Evolutionary conservation across 225 moss, liverwort and hornwort genomes (phyloP).

Genomic region (Ulota crispa): DNA sequence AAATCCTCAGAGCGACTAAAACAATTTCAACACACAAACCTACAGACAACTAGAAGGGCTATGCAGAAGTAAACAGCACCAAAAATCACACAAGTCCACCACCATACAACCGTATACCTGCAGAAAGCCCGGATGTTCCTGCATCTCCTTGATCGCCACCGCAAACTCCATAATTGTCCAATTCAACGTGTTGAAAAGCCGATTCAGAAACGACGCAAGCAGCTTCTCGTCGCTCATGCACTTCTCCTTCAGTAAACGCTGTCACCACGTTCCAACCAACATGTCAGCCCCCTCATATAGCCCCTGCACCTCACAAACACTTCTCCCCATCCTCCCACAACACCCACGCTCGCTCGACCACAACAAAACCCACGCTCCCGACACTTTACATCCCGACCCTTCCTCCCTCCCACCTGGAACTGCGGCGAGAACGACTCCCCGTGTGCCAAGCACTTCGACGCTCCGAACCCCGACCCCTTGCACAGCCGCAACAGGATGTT

Average conservation of each 20-base stretch:
- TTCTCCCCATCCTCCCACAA: neutral
- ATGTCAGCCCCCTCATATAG: neutral
- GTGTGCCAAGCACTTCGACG: slow-evolving; percentile 82
- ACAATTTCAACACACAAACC: neutral
- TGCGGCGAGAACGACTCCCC: slow-evolving; percentile 90
- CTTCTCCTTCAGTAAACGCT: slow-evolving; percentile 86
- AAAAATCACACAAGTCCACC: neutral
- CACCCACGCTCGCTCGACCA: neutral
- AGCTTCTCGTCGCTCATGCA: slow-evolving; percentile 80
- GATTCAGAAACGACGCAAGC: slow-evolving; percentile 86
- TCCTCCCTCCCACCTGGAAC: slow-evolving; percentile 66
- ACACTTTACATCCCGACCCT: neutral
- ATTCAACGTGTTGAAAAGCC: slow-evolving; percentile 97
- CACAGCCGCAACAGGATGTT: slow-evolving; percentile 94
- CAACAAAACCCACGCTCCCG: neutral
- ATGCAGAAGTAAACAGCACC: neutral
- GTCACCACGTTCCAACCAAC: slow-evolving; percentile 27
- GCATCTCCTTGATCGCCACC: slow-evolving; percentile 97
- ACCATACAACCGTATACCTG: slow-evolving; percentile 42
- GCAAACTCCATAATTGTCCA: slow-evolving; percentile 99
- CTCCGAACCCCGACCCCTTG: slow-evolving; percentile 98
- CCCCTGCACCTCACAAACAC: neutral
- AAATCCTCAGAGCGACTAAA: neutral
- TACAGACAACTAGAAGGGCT: neutral
- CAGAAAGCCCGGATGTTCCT: slow-evolving; percentile 70